Evolutionary conservation across 2,329 filamentous ascomycete genomes (phyloP), one percentile per base, ranked within the genome.

Genomic region (Penicillium paneum): DNA sequence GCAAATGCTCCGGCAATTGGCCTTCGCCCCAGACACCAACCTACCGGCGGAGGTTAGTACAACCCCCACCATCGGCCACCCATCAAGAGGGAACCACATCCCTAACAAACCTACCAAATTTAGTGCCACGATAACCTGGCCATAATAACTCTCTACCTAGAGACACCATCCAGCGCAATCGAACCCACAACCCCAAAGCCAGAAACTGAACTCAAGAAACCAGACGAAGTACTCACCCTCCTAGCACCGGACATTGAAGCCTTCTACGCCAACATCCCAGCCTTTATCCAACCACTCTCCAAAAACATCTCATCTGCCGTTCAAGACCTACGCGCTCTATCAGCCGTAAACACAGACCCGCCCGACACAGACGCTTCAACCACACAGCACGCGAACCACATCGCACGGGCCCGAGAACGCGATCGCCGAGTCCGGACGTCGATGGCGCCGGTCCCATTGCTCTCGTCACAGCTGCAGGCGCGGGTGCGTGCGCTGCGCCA

Each of bases 111-210:
- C 11, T 28, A 34, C 8, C 5, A 35, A 4, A 17, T 34, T 11
- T 31, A 76, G 73, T 66, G 64, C 52, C 71, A 68, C 29, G 69
- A 74, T 44, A 66, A 64, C 11, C 58, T 73, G 19, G 65, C 67
- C 31, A 62, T 74, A n/a, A 68, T 73, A 46, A 62, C 67, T 1
- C 58, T 75, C n/a, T 76, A 73, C 41, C 64, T 75, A 7, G 67
- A 74, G 17, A 67, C 69, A 3, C 58, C 66, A 8, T 52, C 62
- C 15, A 38, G 54, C 26, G 58, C 60, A 24, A 59, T 67, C 39
- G 62, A 66, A 28, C 43, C 53, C 13, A 58, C 67, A 12, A 47
- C 24, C 19, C 42, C 48, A 5, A 38, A 28, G 5, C 48, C 56
- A 51, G 59, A 65, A 31, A 39, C 49, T 19, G 46, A 49, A 21